These are phyloP conservation scores for Panicum miliaceum DNA, from an alignment of 176 grass and related monocot genomes.

Conservation along the genomic window DNA sequence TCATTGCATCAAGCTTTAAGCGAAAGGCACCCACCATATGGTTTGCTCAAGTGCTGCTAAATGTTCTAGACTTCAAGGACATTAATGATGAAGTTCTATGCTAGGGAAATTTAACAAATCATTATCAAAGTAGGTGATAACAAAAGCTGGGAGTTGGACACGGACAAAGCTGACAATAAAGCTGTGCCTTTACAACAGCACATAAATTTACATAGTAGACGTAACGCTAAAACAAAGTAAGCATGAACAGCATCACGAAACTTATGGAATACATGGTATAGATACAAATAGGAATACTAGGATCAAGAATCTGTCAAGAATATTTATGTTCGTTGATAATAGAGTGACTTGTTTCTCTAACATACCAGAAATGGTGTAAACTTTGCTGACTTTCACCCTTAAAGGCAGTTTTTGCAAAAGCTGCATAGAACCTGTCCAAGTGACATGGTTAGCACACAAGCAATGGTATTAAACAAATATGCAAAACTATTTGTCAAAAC, in stretches of 20 bases:
- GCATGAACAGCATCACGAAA: neutral
- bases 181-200: slow-evolving; percentile 23
- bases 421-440: slow-evolving; percentile 88
- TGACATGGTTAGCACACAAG: slow-evolving; percentile 34
- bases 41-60: neutral
- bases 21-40: neutral
- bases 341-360: slow-evolving; percentile 24
- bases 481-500: slow-evolving; percentile 32
- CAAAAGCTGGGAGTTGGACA: neutral
- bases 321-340: slow-evolving; percentile 5
- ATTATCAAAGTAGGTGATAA: neutral
- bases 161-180: slow-evolving; percentile 10
- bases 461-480: slow-evolving; percentile 14
- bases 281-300: slow-evolving; percentile 18
- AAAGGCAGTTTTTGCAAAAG: slow-evolving; percentile 97
- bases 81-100: slow-evolving; percentile 9
- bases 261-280: neutral
- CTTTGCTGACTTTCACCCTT: slow-evolving; percentile 92
- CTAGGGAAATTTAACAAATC: neutral
- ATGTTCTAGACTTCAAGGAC: neutral
- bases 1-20: no score
- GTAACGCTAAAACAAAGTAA: neutral
- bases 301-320: slow-evolving; percentile 7
- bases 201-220: neutral
- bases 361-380: slow-evolving; percentile 97